Conservation (phyloP, 805 yeast species). For the Ogataea henricii region DNA sequence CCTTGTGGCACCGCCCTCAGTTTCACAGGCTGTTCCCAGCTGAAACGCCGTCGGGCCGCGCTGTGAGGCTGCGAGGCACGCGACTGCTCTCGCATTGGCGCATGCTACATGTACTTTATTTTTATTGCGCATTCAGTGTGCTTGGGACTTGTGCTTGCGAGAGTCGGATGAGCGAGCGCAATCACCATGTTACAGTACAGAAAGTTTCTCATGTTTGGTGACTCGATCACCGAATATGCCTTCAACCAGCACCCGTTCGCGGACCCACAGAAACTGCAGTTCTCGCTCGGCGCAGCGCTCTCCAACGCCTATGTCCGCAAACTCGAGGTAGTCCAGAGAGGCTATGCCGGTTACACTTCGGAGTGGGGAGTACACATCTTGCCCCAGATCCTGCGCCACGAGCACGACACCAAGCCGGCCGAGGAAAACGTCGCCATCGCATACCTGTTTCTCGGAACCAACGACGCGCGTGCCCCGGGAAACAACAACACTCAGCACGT, state of each 20-base stretch:
- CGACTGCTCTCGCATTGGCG: no score
- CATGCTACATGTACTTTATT: no score
- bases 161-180: background rate
- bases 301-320: conserved; percentile 52
- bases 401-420: conserved; percentile 38
- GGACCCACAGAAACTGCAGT: conserved; percentile 15
- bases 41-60: conserved; percentile 10
- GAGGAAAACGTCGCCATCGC: conserved; percentile 39
- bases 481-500: conserved; percentile 46
- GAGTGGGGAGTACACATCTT: conserved; percentile 56
- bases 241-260: conserved; percentile 26
- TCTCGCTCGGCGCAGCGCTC: conserved; percentile 35
- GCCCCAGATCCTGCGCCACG: conserved; percentile 52
- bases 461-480: conserved; percentile 51
- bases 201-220: conserved; percentile 38
- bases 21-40: background rate
- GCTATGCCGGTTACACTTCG: conserved; percentile 76
- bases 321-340: conserved; percentile 71
- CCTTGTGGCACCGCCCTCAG: background rate
- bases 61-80: no score
- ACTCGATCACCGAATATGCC: conserved; percentile 38
- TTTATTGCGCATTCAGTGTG: no score
- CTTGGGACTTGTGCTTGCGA: no score
- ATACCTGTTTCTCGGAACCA: conserved; percentile 78
- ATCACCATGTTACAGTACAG: conserved; percentile 15